Conservation (phyloP, 1,139 yeast genomes). For the Suhomyces anneliseae region DNA sequence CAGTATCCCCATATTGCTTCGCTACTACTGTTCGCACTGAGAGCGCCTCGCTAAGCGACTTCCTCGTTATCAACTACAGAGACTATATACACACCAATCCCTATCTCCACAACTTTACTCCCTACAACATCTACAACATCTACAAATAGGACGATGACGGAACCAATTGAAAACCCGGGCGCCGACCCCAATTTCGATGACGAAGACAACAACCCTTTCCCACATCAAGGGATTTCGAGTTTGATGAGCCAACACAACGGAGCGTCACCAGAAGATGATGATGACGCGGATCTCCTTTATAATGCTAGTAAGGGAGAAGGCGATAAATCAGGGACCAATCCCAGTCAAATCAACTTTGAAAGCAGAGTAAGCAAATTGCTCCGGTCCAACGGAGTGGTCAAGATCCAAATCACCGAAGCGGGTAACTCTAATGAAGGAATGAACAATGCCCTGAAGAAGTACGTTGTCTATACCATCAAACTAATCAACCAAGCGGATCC, state of each 20-base stretch:
- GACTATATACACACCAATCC: too few relatives aligned
- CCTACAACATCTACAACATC: neutral
- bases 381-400: conserved; percentile 32
- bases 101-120: neutral
- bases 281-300: conserved; percentile 31
- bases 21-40: too few relatives aligned
- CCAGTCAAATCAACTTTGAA: conserved; percentile 38
- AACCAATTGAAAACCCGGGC: conserved; percentile 1
- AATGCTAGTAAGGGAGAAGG: conserved; percentile 10
- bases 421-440: conserved; percentile 74
- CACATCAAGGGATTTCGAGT: conserved; percentile 36
- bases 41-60: too few relatives aligned
- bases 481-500: conserved; percentile 34
- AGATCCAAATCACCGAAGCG: conserved; percentile 68
- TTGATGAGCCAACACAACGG: conserved; percentile 18
- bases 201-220: conserved; percentile 56
- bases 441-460: conserved; percentile 60
- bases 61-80: too few relatives aligned
- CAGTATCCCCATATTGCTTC: too few relatives aligned
- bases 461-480: conserved; percentile 77
- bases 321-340: conserved; percentile 8
- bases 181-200: conserved; percentile 23
- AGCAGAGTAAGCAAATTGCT: conserved; percentile 40
- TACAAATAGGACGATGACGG: neutral
- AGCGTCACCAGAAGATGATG: conserved; percentile 15